A percentile compares a stretch with the other conserved stretches of the same genome.
phyloP scores from a whole-genome alignment of 1,139 yeast species.

The Arxiozyma slooffiae region DNA sequence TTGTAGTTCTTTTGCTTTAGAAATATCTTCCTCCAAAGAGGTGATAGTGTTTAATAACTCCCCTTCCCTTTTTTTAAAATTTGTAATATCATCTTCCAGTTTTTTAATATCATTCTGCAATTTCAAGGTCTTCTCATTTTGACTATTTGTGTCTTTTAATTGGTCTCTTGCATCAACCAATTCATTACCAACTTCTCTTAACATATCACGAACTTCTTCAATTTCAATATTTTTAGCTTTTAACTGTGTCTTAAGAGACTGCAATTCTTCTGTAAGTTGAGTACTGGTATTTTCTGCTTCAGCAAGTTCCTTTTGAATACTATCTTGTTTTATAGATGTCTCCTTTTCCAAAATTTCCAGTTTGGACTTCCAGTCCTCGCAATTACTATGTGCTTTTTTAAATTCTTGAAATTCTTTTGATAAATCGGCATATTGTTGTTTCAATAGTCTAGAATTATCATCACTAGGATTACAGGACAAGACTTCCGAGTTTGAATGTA shows the following conservation, averaged over 20 bases:
- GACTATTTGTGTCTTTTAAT: conserved; percentile 16
- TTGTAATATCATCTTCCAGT: conserved; percentile 20
- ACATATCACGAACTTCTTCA: conserved; percentile 52
- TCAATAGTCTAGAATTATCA: conserved; percentile 10
- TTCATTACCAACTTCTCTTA: conserved; percentile 65
- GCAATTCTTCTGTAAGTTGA: conserved; percentile 9
- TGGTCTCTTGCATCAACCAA: conserved; percentile 39
- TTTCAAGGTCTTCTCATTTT: conserved; percentile 10
- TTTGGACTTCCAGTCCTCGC: conserved; percentile 17
- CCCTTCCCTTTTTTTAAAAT: conserved; percentile 23
- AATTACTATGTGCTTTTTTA: conserved; percentile 11
- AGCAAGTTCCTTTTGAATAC: background rate
- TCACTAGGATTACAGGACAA: background rate
- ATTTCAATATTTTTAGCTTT: conserved; percentile 26
- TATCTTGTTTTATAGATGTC: background rate
- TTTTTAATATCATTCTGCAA: conserved; percentile 13
- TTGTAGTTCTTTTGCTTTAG: background rate
- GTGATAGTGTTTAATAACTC: conserved; percentile 29
- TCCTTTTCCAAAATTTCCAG: conserved; percentile 13
- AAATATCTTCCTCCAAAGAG: conserved; percentile 26
- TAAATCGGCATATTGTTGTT: conserved; percentile 19
- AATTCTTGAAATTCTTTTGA: conserved; percentile 12
- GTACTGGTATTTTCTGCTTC: background rate
- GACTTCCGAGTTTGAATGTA: background rate
- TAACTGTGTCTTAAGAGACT: conserved; percentile 8